Base-by-base conservation (phyloP, 495 filamentous ascomycete genomes). In the Aspergillus steynii region DNA sequence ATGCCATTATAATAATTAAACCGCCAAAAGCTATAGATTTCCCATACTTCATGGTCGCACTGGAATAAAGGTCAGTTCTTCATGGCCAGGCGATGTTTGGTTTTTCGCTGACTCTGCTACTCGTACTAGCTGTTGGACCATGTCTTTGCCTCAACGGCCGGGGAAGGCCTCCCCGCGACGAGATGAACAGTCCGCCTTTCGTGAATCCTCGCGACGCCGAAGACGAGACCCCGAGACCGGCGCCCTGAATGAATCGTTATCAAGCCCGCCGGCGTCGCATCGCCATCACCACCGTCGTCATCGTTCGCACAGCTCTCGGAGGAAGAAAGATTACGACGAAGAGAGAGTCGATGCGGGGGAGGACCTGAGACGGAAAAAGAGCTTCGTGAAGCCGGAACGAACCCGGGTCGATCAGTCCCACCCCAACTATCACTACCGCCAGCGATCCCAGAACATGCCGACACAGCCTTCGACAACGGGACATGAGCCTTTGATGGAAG, bases 391-490 rank as follows among this genome's bases (percentile, higher is more conserved):
- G 62, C 96, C 96, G 3, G 95, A 99, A 70, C 85, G 96, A 56
- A 88, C 86, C 61, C 86, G 88, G 28, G 89, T 93, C 59, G 88
- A 92, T 60, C 81, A 76, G 58, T 90, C 93, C 62, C 91, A 97
- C 71, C 93, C 93, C 9, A 95, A 98, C 68, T 98, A 96, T 69
- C 85, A 96, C 68, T 98, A 98, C 72, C 86, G 90, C 46, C 89
- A 96, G 69, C 89, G 91, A 48, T 83, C 84, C 14, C 79, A 79
- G 60, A 88, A 91, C 56, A 95, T 98, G 92, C 82, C 87, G 27
- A 90, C 91, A 9, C 77, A 90, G 56, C 96, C 96, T 1, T 96
- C 95, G 0, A 88, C 89, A 25, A 97, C 95, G 0, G 95, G 96
- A 53, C 88, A 96, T 63, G 95, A 97, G 71, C 93, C 93, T 5